Evolutionary conservation across 495 filamentous ascomycete species (phyloP).

Genomic region (Lophiostoma macrostomum): DNA sequence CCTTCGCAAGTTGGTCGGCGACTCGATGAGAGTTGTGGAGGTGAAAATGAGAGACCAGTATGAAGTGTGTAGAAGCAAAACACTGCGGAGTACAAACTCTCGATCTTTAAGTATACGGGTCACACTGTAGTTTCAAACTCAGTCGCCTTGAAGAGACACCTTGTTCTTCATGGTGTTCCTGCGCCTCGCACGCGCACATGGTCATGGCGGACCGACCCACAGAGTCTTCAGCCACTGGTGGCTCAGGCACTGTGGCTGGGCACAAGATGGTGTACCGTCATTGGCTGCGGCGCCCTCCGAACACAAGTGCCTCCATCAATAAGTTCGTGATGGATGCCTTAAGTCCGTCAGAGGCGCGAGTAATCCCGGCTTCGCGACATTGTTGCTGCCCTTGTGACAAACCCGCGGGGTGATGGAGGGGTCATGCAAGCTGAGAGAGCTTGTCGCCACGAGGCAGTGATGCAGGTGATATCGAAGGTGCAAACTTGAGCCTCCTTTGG

Average conservation of each 20-base stretch:
- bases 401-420: slow-evolving; percentile 5
- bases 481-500: too few species aligned
- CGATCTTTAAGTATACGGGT: background rate
- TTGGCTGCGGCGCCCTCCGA: background rate
- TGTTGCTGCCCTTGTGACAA: slow-evolving; percentile 3
- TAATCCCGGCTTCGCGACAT: background rate
- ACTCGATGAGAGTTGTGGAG: too few species aligned
- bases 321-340: background rate
- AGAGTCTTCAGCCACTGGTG: background rate
- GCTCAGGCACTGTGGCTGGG: background rate
- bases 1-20: too few species aligned
- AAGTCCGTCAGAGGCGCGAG: slow-evolving; percentile 2
- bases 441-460: slow-evolving; percentile 18
- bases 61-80: slow-evolving; percentile 5
- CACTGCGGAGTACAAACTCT: background rate
- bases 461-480: background rate
- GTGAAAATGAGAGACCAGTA: too few species aligned
- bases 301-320: background rate
- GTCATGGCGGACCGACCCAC: background rate
- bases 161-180: background rate
- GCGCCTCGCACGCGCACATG: slow-evolving; percentile 2
- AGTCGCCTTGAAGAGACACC: slow-evolving; percentile 11
- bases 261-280: background rate
- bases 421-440: slow-evolving; percentile 21
- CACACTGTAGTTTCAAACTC: slow-evolving; percentile 6